Conservation (phyloP, 2,329 filamentous ascomycete genomes). For the Colletotrichum tabaci region DNA sequence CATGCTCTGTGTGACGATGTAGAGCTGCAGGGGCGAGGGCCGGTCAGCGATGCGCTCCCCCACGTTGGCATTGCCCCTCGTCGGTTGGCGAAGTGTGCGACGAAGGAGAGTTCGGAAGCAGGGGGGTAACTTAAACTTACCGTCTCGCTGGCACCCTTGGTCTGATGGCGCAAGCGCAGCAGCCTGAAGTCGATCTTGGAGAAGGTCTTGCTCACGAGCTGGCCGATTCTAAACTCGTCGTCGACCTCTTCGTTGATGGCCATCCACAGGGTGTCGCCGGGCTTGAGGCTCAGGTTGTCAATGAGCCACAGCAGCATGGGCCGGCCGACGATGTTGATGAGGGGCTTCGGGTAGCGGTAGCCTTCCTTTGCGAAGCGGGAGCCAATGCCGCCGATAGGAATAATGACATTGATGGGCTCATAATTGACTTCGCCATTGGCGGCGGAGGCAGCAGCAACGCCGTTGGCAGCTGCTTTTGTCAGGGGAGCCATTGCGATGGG, state of each 20-base stretch:
- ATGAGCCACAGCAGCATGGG: conserved; percentile 52
- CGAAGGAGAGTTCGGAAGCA: neutral
- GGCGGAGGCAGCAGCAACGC: conserved; percentile 18
- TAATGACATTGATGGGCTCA: conserved; percentile 50
- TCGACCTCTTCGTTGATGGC: conserved; percentile 50
- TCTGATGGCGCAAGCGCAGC: conserved; percentile 47
- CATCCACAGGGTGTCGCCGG: conserved; percentile 49
- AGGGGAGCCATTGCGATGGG: conserved; percentile 31
- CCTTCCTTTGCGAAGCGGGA: conserved; percentile 50
- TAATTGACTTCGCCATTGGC: conserved; percentile 32
- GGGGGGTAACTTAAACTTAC: conserved; percentile 35
- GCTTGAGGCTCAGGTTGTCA: conserved; percentile 47
- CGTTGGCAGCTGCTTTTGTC: conserved; percentile 32
- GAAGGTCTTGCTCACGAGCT: conserved; percentile 48
- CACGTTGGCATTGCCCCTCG: conserved; percentile 1
- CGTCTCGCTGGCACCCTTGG: conserved; percentile 50
- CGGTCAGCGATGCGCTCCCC: conserved; percentile 19
- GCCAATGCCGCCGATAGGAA: conserved; percentile 51
- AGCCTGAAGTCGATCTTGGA: conserved; percentile 46
- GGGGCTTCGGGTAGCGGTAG: conserved; percentile 50
- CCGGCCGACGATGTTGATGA: conserved; percentile 52
- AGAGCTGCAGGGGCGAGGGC: conserved; percentile 43
- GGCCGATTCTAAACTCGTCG: conserved; percentile 49
- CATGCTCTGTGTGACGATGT: conserved; percentile 50
- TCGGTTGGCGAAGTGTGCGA: conserved; percentile 8